These are phyloP conservation scores for Aegilops umbellulata DNA, from an alignment of 176 grass and related monocot species.

Conservation along the genomic window DNA sequence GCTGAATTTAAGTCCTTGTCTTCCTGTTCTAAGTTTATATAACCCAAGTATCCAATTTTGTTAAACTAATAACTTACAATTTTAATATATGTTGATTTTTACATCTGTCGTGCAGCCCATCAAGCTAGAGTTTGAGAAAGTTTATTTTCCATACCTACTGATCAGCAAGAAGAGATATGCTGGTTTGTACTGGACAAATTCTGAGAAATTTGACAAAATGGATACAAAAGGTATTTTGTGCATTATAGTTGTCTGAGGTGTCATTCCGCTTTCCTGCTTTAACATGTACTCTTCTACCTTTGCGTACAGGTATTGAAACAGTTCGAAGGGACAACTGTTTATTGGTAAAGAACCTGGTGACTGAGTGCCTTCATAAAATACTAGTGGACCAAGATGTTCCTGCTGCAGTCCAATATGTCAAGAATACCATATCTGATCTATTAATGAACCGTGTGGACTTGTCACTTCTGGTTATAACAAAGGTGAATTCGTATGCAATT, in stretches of 20 bases:
- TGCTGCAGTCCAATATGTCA: constrained; percentile 94
- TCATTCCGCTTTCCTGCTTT: constrained; percentile 19
- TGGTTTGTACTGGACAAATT: constrained; percentile 97
- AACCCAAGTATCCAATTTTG: not conserved
- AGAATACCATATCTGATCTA: constrained; percentile 98
- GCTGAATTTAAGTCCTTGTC: not conserved
- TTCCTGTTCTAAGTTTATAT: not conserved
- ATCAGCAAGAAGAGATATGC: constrained; percentile 99
- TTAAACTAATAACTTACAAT: not conserved
- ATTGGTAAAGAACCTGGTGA: constrained; percentile 97
- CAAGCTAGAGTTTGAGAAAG: constrained; percentile 97
- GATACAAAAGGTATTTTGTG: constrained; percentile 81
- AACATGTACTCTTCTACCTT: constrained; percentile 14
- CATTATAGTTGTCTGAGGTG: constrained; percentile 15
- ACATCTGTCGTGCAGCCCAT: constrained; percentile 65
- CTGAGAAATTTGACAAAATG: constrained; percentile 99
- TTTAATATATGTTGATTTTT: constrained; percentile 1
- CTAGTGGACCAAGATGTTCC: constrained; percentile 85
- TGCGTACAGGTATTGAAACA: constrained; percentile 82
- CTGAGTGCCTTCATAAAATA: constrained; percentile 96
- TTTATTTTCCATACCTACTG: constrained; percentile 91
- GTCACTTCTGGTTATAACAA: constrained; percentile 99
- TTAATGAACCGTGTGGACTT: constrained; percentile 96
- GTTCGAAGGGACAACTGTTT: constrained; percentile 99
- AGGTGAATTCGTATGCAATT: constrained; percentile 42